phyloP scores from a whole-genome alignment of 2,329 filamentous ascomycete species.

The Stachybotrys elegans region DNA sequence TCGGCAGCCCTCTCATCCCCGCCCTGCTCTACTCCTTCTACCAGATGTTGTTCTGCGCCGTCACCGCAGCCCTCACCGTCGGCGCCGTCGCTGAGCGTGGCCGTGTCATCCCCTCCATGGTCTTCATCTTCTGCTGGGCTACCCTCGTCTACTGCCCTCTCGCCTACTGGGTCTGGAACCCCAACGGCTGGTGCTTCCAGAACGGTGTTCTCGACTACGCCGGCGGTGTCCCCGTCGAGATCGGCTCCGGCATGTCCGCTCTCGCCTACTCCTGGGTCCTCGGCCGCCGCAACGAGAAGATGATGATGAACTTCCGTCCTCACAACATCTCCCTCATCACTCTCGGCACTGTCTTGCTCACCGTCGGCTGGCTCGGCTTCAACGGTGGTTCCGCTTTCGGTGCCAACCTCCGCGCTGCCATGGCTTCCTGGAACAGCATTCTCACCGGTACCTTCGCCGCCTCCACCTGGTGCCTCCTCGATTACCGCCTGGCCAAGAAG shows the following conservation, averaged over 20 bases:
- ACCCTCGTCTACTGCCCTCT: slow-evolving; percentile 96
- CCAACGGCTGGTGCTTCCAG: slow-evolving; percentile 86
- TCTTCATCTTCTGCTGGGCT: slow-evolving; percentile 94
- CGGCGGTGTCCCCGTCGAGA: slow-evolving; percentile 95
- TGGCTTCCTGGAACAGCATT: slow-evolving; percentile 98
- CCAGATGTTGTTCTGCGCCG: slow-evolving; percentile 97
- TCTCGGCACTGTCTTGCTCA: slow-evolving; percentile 89
- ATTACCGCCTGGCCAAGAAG: slow-evolving; percentile 90
- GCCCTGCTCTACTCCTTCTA: slow-evolving; percentile 93
- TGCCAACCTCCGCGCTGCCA: slow-evolving; percentile 86
- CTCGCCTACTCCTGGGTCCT: slow-evolving; percentile 95
- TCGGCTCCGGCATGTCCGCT: slow-evolving; percentile 86
- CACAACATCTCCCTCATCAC: slow-evolving; percentile 98
- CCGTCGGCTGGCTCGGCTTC: slow-evolving; percentile 99
- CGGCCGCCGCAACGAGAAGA: slow-evolving; percentile 93
- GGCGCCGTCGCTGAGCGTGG: slow-evolving; percentile 92
- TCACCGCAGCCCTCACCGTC: slow-evolving; percentile 86
- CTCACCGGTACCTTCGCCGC: slow-evolving; percentile 87
- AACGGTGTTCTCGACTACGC: slow-evolving; percentile 96
- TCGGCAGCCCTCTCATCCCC: slow-evolving; percentile 81
- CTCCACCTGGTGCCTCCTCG: slow-evolving; percentile 90
- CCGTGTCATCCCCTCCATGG: slow-evolving; percentile 86
- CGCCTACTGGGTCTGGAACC: slow-evolving; percentile 94
- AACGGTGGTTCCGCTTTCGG: slow-evolving; percentile 95
- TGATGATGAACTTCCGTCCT: slow-evolving; percentile 99